phyloP scores from a whole-genome alignment of 257 asterid genomes.

The Ophiorrhiza pumila region DNA sequence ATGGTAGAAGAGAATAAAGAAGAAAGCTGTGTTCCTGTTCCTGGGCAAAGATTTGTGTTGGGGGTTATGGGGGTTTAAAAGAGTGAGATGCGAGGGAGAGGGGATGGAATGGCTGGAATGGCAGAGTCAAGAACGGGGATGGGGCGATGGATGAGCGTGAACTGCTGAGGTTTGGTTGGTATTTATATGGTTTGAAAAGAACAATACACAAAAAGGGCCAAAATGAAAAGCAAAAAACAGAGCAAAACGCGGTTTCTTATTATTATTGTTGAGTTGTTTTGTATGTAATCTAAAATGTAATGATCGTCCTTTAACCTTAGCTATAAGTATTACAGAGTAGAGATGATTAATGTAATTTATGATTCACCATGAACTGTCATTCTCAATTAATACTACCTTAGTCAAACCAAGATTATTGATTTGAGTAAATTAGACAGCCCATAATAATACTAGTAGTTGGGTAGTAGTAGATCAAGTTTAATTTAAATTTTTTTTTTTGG shows the following conservation, averaged over 20 bases:
- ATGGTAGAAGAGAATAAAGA: slow-evolving; percentile 17
- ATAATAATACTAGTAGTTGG: no score
- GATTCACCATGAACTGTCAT: background rate
- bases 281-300: slow-evolving; percentile 16
- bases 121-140: no score
- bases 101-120: no score
- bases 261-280: slow-evolving; percentile 37
- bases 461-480: no score
- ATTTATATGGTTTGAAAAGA: slow-evolving; percentile 32
- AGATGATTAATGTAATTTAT: no score
- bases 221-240: background rate
- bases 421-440: no score
- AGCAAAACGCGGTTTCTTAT: slow-evolving; percentile 49
- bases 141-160: background rate
- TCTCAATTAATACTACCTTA: background rate
- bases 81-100: slow-evolving; percentile 7
- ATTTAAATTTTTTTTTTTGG: no score
- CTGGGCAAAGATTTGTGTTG: background rate
- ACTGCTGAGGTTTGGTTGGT: slow-evolving; percentile 12
- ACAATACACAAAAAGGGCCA: slow-evolving; percentile 15
- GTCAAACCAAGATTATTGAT: no score
- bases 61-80: background rate
- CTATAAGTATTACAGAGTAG: background rate
- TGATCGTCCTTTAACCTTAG: slow-evolving; percentile 20
- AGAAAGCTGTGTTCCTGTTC: background rate